Percentiles rank a stretch among this genome's conserved stretches.
These are phyloP conservation scores for Pleurotus eryngii DNA, from an alignment of 768 basidiomycete species.

Conservation along the genomic window DNA sequence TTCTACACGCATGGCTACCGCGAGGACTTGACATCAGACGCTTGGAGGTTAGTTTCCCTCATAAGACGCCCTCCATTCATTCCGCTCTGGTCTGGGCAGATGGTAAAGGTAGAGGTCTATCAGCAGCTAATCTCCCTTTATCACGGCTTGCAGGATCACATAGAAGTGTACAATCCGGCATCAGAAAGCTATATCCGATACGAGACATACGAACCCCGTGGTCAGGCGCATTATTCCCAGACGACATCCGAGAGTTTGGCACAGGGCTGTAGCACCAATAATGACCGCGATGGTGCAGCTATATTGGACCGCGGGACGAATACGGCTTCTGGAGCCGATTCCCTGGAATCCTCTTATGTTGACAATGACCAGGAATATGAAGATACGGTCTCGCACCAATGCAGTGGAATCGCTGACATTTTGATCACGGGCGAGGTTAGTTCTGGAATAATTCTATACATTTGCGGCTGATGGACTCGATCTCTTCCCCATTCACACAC, in stretches of 20 bases:
- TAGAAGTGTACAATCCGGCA: slow-evolving; percentile 39
- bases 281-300: slow-evolving; percentile 29
- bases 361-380: slow-evolving; percentile 38
- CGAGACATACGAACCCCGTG: slow-evolving; percentile 40
- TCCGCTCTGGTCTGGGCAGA: not conserved
- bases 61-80: not conserved
- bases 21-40: slow-evolving; percentile 28
- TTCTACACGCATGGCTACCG: slow-evolving; percentile 49
- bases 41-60: slow-evolving; percentile 25
- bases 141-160: slow-evolving; percentile 29
- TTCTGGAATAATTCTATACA: slow-evolving; percentile 2
- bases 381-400: slow-evolving; percentile 31
- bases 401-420: slow-evolving; percentile 46
- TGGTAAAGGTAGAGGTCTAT: not conserved
- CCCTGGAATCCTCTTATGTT: slow-evolving; percentile 13
- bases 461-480: not conserved
- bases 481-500: not conserved
- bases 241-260: slow-evolving; percentile 28
- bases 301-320: slow-evolving; percentile 17
- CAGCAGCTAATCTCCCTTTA: not conserved
- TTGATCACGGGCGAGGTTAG: slow-evolving; percentile 49
- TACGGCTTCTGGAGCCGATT: not conserved
- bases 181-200: slow-evolving; percentile 37
- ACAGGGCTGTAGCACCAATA: slow-evolving; percentile 26
- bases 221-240: slow-evolving; percentile 34